These are phyloP conservation scores for Silybum marianum DNA, from an alignment of 129 eudicot species.

Conservation along the genomic window DNA sequence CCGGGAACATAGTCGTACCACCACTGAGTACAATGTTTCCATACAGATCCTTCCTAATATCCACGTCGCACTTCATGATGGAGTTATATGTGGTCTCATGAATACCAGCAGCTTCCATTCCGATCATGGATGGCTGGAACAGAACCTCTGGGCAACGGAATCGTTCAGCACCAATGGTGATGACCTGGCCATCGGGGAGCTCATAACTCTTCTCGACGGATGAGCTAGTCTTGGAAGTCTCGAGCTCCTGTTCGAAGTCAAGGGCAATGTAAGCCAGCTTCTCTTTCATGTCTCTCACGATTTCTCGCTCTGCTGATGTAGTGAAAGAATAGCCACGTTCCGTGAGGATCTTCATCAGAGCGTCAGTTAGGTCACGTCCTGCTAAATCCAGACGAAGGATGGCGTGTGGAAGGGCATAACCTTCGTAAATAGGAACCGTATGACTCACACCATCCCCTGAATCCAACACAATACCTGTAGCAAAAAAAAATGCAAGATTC, in stretches of 20 bases:
- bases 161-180: slow-evolving; percentile 44
- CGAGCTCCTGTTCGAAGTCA: slow-evolving; percentile 42
- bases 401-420: slow-evolving; percentile 47
- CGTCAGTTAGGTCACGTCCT: slow-evolving; percentile 47
- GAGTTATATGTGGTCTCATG: slow-evolving; percentile 68
- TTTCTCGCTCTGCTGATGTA: slow-evolving; percentile 46
- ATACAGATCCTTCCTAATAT: slow-evolving; percentile 63
- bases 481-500: neutral
- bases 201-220: slow-evolving; percentile 47
- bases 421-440: slow-evolving; percentile 45
- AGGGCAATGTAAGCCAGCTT: slow-evolving; percentile 42
- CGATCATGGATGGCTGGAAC: slow-evolving; percentile 69
- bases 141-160: slow-evolving; percentile 51
- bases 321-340: slow-evolving; percentile 48
- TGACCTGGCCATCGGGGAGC: slow-evolving; percentile 49
- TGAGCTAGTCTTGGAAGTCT: slow-evolving; percentile 43
- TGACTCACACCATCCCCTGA: slow-evolving; percentile 49
- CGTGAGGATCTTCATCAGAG: slow-evolving; percentile 41
- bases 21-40: slow-evolving; percentile 63
- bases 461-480: slow-evolving; percentile 42
- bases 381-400: slow-evolving; percentile 47
- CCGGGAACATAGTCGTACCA: slow-evolving; percentile 66
- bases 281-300: slow-evolving; percentile 43
- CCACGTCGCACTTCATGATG: slow-evolving; percentile 62
- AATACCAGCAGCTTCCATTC: slow-evolving; percentile 74